Evolutionary conservation across 2,329 filamentous ascomycete genomes (phyloP).

Genomic region (Xylariaceae sp.): DNA sequence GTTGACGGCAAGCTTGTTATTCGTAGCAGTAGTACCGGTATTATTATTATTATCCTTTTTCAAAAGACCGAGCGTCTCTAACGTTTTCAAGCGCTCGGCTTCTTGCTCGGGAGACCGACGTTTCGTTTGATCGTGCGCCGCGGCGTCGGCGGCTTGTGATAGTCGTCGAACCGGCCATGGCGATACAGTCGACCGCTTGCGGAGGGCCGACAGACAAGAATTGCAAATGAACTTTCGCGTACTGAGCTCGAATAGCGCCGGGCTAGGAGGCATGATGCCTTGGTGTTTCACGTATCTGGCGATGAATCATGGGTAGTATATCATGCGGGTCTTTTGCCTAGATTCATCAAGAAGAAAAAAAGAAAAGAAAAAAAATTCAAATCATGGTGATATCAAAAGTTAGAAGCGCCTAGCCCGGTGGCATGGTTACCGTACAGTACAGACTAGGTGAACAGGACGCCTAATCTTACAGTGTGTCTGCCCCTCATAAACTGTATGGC

Average conservation of each 20-base stretch:
- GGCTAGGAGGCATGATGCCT: slow-evolving; percentile 27
- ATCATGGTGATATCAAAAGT: slow-evolving; percentile 5
- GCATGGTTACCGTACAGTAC: too few species aligned
- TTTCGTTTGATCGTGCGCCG: slow-evolving; percentile 14
- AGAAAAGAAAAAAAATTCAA: slow-evolving; percentile 11
- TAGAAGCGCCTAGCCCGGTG: too few species aligned
- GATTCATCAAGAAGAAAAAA: neutral
- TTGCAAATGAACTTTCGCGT: slow-evolving; percentile 30
- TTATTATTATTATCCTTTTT: slow-evolving; percentile 9
- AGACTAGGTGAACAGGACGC: too few species aligned
- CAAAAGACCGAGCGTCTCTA: slow-evolving; percentile 28
- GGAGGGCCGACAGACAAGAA: slow-evolving; percentile 27
- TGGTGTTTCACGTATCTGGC: neutral
- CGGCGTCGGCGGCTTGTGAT: slow-evolving; percentile 21
- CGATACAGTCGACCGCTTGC: slow-evolving; percentile 19
- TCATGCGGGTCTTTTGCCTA: slow-evolving; percentile 4
- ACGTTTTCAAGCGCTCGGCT: slow-evolving; percentile 26
- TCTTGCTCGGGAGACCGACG: slow-evolving; percentile 23
- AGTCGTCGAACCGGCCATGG: slow-evolving; percentile 27
- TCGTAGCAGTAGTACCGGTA: neutral
- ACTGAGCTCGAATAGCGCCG: slow-evolving; percentile 22
- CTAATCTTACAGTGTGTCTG: too few species aligned
- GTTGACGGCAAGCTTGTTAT: slow-evolving; percentile 31
- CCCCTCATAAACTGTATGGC: too few species aligned
- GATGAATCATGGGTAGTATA: slow-evolving; percentile 2